Base-by-base conservation (phyloP, 495 filamentous ascomycete genomes). In the Aspergillus olivimuriae region DNA sequence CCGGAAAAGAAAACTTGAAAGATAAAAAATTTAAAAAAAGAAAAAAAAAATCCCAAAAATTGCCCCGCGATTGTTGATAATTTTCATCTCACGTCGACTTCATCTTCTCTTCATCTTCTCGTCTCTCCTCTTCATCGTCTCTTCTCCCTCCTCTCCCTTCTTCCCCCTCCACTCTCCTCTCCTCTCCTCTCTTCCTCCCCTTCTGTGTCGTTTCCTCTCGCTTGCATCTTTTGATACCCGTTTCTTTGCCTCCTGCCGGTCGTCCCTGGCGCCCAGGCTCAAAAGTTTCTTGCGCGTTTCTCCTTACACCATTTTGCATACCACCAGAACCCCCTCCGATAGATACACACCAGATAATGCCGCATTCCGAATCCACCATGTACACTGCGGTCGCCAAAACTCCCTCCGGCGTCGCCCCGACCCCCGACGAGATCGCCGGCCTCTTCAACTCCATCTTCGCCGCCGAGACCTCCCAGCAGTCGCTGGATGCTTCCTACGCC, bases 401-500 rank as follows among this genome's bases (percentile, higher is more conserved):
- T 39, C 60, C 73, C 39, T 74, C 75, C 44, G 60, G 58, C 19
- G 62, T 72, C 34, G 73, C 85, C 39, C 86, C 87, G 32, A 76
- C 82, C 9, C 60, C 75, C 44, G 80, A 84, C 44, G 90, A 95
- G 53, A 68, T 96, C 47, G 62, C 79, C 38, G 75, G 80, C 18
- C 58, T 95, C 18, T 73, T 95, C 57, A 69, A 81, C 50, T 82
- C 74, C 28, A 77, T 92, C 50, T 91, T 95, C 72, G 79, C 65
- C 23, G 81, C 89, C 23, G 80, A 89, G 52, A 84, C 84, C 2
- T 95, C 92, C 4, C 82, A 88, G 55, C 78, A 80, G 47, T 94
- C 91, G 4, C 79, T 98, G 41, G 89, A 95, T 61, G 86, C 82
- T 55, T 71, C 86, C 34, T 95, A 96, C 57, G 81, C 79, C 11